phyloP scores from a whole-genome alignment of 2,329 filamentous ascomycete species.

The Fusarium protoensiforme region DNA sequence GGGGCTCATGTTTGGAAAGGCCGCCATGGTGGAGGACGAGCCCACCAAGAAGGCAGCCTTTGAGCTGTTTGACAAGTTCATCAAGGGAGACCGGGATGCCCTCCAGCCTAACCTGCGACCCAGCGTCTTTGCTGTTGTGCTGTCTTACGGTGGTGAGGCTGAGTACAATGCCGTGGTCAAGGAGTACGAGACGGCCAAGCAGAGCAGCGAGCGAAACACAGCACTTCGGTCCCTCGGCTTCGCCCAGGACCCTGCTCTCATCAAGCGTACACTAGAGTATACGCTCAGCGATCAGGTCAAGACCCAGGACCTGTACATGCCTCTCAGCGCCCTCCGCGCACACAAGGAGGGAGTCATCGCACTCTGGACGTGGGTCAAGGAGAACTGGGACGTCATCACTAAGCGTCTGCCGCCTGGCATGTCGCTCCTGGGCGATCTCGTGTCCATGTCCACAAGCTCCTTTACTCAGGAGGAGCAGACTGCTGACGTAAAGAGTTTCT shows the following conservation, averaged over 20 bases:
- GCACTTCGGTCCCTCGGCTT: slow-evolving; percentile 86
- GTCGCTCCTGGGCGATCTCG: slow-evolving; percentile 85
- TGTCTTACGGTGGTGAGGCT: slow-evolving; percentile 83
- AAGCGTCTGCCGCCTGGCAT: slow-evolving; percentile 87
- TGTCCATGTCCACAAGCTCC: slow-evolving; percentile 82
- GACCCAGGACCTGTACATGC: slow-evolving; percentile 94
- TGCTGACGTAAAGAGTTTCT: slow-evolving; percentile 82
- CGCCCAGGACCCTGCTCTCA: slow-evolving; percentile 80
- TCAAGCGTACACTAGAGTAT: slow-evolving; percentile 81
- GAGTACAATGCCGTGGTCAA: slow-evolving; percentile 44
- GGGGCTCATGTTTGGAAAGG: slow-evolving; percentile 85
- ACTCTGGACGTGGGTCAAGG: slow-evolving; percentile 84
- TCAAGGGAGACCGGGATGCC: slow-evolving; percentile 79
- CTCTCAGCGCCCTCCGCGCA: slow-evolving; percentile 80
- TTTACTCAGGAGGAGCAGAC: slow-evolving; percentile 84
- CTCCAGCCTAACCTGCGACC: slow-evolving; percentile 92
- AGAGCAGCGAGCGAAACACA: slow-evolving; percentile 88
- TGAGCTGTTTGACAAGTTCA: slow-evolving; percentile 90
- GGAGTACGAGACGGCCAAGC: slow-evolving; percentile 63
- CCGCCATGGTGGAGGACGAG: slow-evolving; percentile 84
- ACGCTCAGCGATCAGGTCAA: slow-evolving; percentile 85
- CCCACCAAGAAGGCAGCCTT: slow-evolving; percentile 82
- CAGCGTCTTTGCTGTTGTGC: slow-evolving; percentile 85
- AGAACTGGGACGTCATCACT: slow-evolving; percentile 87
- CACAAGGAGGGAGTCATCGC: slow-evolving; percentile 83